Base-by-base conservation (phyloP, 1,284 basidiomycete species). In the Heimioporus punctisporus region DNA sequence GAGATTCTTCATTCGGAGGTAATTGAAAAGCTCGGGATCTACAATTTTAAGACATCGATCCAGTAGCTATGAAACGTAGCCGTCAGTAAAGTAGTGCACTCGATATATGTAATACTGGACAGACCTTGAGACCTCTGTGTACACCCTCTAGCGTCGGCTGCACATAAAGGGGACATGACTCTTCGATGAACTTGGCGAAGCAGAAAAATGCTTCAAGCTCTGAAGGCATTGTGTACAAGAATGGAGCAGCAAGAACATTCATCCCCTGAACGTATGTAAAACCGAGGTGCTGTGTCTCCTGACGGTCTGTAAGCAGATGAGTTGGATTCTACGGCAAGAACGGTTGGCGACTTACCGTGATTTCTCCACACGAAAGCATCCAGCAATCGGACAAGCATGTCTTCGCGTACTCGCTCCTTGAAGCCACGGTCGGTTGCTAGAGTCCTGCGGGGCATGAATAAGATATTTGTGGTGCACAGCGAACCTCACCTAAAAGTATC, bases 351-450 rank as follows among this genome's bases (percentile, higher is more conserved):
- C 77, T 45, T 54, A 92, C 93, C 91, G 61, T 92, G 81, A 73
- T 91, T 93, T 62, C 92, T 81, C 97, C 97, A 99, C 4, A 97
- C 96, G 71, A 98, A 98, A 1, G 96, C 97, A 68, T 99, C 97
- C 26, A 99, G 76, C 17, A 98, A 74, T 26, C 97, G 84, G 56
- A 98, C 90, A n/a, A 98, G 83, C 92, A 96, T 97, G 62, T 96
- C 95, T 72, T 98, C 95, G 30, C 90, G 86, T 19, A 99, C 97
- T 50, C 92, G 87, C 65, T 94, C 92, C 72, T 97, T 96, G 78
- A 98, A 99, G 11, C 92, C 92, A 59, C 88, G 85, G 71, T 98
- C 97, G 2, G 96, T 98, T 3, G 96, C 95, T 24, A 99, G 75
- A 12, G 97, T 99, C 51, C 97, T 93, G 77, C 74, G 30, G 17